Base-by-base conservation (phyloP, 2,329 filamentous ascomycete species). In the Cadophora gregata region DNA sequence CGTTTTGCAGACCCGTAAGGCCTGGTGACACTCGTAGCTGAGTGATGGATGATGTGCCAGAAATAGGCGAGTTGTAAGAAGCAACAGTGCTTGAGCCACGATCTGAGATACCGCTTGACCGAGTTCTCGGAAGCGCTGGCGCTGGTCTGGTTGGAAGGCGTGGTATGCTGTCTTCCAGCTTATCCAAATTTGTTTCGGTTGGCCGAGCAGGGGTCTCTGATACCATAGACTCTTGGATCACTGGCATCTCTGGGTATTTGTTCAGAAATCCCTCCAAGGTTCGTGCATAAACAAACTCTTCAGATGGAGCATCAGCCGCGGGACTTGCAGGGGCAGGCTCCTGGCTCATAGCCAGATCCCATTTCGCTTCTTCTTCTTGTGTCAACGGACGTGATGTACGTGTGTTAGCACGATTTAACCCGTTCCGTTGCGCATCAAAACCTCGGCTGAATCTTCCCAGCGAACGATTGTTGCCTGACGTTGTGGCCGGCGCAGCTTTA, bases 231-330 rank as follows among this genome's bases (percentile, higher is more conserved):
- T 89, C 85, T 53, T 85, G 83, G 56, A 83, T 83, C 47, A 86
- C 80, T 5, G 88, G 84, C 21, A 92, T 83, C 8, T 93, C 89
- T 0, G 94, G 93, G 75, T 90, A 97, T 24, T 92, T 86, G 8
- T 92, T 88, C 59, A 96, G 80, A 73, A 97, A 97, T 38, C 97
- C 94, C 70, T 96, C 92, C 14, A 90, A 92, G 5, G 88, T 89
- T 65, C 89, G 89, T 51, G 90, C 85, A 74, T 90, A 90, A 74
- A 81, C 69, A 74, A 80, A 59, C 48, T 85, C 83, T 27, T 83
- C 82, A 3, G 77, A 80, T 31, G 83, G 81, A 72, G 78, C 81
- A 25, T 78, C 81, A 76, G 61, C 73, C 73, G 24, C 8, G 2
- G 62, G 80, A 70, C 67, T 74, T 55, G 64, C 79, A 75, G 71